Conservation (phyloP, 495 filamentous ascomycete genomes). For the Podospora pseudoanserina region DNA sequence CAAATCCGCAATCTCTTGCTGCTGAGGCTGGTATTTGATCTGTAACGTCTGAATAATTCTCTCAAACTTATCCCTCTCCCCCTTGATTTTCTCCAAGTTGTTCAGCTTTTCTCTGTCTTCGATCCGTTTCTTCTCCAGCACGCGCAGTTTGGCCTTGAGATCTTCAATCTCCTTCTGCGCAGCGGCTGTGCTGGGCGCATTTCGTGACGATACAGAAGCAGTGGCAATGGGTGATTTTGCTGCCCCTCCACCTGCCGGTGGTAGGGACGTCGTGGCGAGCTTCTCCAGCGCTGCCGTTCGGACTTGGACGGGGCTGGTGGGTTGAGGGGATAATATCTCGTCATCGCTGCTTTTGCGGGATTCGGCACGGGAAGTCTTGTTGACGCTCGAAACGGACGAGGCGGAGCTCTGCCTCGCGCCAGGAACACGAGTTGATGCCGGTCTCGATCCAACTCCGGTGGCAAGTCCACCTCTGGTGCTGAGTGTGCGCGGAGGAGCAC, state of each 20-base stretch:
- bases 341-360: conserved; percentile 36
- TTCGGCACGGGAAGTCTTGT: conserved; percentile 32
- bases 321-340: conserved; percentile 41
- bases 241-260: conserved; percentile 29
- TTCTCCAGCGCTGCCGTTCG: conserved; percentile 45
- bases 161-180: conserved; percentile 69
- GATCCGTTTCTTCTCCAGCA: conserved; percentile 75
- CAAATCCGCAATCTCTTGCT: conserved; percentile 73
- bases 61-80: conserved; percentile 82
- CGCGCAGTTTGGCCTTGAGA: conserved; percentile 69
- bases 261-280: conserved; percentile 34
- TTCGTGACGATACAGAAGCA: conserved; percentile 10
- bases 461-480: conserved; percentile 35
- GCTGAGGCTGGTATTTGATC: conserved; percentile 81
- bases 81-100: conserved; percentile 67
- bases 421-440: conserved; percentile 10
- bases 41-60: conserved; percentile 87
- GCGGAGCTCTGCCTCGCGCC: conserved; percentile 41
- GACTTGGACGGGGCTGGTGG: conserved; percentile 45
- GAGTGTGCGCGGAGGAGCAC: conserved; percentile 33
- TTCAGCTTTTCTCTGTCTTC: conserved; percentile 90
- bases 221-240: conserved; percentile 23
- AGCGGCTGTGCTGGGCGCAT: conserved; percentile 37
- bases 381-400: conserved; percentile 38
- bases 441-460: conserved; percentile 32